Evolutionary conservation across 192 early-diverging fungal species (phyloP), one percentile per base, ranked within the genome.

Genomic region (Phlyctochytrium bullatum): DNA sequence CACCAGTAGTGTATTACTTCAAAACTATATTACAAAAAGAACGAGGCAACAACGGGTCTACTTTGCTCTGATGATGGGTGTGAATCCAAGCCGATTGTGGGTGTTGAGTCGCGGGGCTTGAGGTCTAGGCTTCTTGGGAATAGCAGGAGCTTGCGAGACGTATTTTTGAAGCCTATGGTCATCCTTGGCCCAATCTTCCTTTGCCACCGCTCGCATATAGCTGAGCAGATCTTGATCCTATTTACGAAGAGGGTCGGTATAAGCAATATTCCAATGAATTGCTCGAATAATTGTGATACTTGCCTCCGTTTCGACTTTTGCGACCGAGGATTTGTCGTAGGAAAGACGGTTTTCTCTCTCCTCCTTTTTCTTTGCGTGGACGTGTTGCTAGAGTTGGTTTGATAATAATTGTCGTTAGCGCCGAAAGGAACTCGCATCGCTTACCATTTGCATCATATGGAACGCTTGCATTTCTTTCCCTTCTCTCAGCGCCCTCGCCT

Each of bases 31-130:
- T 47, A 20, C 10, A 47, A 47, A 47, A 47, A 20, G 40, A 47
- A 47, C 6, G 40, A 20, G 40, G 40, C 20, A 14, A 47, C 40
- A 47, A 66, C n/a, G n/a, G n/a, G n/a, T 60, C 10, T 57, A 40
- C 59, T 71, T 73, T 34, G 75, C 75, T 31, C 73, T 66, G 31
- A 70, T 76, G 33, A 76, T n/a, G 34, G 36, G 73, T 70, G 56
- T 76, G 70, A 36, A 69, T 76, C 25, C 28, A 50, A 62, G 32
- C 10, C 71, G 12, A n/a, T n/a, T n/a, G 14, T 47, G 3, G 0
- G 25, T 17, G 16, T 1, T 34, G 62, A 25, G 34, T 68, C n/a
- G n/a, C n/a, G 40, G 40, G 10, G 40, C 40, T n/a, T 50, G 40
- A 10, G 40, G 40, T 50, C 40, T 10, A 14, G 40, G 40, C 40